Percentiles rank a stretch among this genome's conserved stretches.
phyloP scores from a whole-genome alignment of 495 filamentous ascomycete species.

The Penicillium antarcticum region DNA sequence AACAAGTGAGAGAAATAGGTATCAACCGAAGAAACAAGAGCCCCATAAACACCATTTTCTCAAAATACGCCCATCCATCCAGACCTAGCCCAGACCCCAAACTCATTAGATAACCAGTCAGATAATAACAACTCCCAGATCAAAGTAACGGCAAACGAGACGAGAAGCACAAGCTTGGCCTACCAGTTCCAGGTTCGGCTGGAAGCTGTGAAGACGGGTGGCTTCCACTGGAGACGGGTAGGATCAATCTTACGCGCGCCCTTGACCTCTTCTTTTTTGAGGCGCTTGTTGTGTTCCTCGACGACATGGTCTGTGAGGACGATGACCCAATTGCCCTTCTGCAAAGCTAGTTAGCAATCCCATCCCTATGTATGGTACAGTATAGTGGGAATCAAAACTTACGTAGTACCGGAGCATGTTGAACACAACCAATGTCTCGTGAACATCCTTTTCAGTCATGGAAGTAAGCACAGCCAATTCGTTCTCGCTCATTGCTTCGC shows the following conservation, averaged over 20 bases:
- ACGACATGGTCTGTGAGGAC: slow-evolving; percentile 78
- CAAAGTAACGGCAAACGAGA: background rate
- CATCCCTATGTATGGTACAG: background rate
- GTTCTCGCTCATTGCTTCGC: slow-evolving; percentile 73
- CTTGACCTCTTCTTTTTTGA: slow-evolving; percentile 73
- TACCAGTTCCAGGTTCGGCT: slow-evolving; percentile 96
- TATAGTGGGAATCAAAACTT: slow-evolving; percentile 20
- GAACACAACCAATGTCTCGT: slow-evolving; percentile 86
- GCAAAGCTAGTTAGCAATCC: slow-evolving; percentile 20
- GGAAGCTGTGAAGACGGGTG: slow-evolving; percentile 87
- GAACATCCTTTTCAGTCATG: slow-evolving; percentile 94
- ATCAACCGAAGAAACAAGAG: background rate
- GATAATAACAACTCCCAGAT: background rate
- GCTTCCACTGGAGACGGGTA: slow-evolving; percentile 85
- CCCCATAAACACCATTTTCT: background rate
- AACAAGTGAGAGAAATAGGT: background rate
- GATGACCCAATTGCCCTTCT: slow-evolving; percentile 91
- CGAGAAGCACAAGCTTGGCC: slow-evolving; percentile 13
- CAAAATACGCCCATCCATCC: background rate
- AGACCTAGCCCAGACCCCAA: background rate
- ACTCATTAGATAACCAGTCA: slow-evolving; percentile 6
- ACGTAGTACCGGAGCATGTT: slow-evolving; percentile 91
- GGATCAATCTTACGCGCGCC: slow-evolving; percentile 75
- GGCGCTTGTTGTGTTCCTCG: slow-evolving; percentile 66
- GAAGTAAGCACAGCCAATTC: slow-evolving; percentile 71